Conservation (phyloP, 768 basidiomycete genomes). For the Cyathus striatus region DNA sequence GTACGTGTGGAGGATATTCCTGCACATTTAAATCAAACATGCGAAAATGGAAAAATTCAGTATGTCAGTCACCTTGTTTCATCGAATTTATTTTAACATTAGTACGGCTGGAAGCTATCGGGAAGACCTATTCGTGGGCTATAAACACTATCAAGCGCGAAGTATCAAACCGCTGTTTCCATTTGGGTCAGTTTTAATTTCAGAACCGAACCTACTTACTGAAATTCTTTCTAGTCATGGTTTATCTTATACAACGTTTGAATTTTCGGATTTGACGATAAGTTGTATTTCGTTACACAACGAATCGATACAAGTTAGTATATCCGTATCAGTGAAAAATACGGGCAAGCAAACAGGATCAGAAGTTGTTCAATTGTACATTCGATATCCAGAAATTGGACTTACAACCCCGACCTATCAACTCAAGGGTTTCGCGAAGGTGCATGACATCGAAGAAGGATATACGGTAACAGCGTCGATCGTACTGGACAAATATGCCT, state of each 20-base stretch:
- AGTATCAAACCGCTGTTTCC: constrained; percentile 55
- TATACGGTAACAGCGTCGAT: constrained; percentile 33
- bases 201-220: constrained; percentile 3
- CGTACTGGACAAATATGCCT: constrained; percentile 59
- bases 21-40: constrained; percentile 50
- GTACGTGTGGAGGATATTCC: constrained; percentile 57
- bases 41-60: constrained; percentile 54
- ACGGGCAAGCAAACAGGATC: constrained; percentile 48
- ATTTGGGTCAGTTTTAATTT: constrained; percentile 46
- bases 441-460: constrained; percentile 43
- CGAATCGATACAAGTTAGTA: constrained; percentile 25
- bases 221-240: constrained; percentile 41
- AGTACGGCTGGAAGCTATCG: constrained; percentile 31
- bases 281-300: constrained; percentile 19
- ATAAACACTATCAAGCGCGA: constrained; percentile 58
- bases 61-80: constrained; percentile 10
- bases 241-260: constrained; percentile 72
- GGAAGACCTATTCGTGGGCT: constrained; percentile 66
- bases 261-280: constrained; percentile 40
- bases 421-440: constrained; percentile 65
- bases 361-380: constrained; percentile 65
- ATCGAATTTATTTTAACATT: not conserved
- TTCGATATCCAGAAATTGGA: constrained; percentile 44
- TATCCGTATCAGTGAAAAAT: constrained; percentile 50
- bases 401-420: constrained; percentile 53